Evolutionary conservation across 345 rosid species (phyloP), one percentile per base, ranked within the genome.

Genomic region (Syzygium oleosum): DNA sequence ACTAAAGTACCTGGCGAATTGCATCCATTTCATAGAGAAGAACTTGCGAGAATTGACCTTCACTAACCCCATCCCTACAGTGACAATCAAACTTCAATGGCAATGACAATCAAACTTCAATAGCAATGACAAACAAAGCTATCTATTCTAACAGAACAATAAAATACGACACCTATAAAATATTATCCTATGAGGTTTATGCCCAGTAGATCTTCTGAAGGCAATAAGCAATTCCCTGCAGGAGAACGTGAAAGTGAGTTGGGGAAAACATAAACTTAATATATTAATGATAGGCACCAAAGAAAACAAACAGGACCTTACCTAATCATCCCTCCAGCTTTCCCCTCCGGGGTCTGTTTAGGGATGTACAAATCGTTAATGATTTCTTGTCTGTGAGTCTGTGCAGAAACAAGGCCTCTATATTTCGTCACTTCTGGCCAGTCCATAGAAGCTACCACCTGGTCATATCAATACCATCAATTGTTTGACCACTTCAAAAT

Each of bases 401-500:
- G 98, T 5, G 98, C 95, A 88, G 98, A 94, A 27, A 97, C 95
- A 46, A 96, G 13, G 56, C 92, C 97, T 54, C 98, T 89, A 59
- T 97, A 97, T 88, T 93, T 97, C 1, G 96, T 92, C 12, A 95
- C 89, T 87, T 93, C 95, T 0, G 98, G 99, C 98, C 98, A 96
- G 51, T 96, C 98, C 98, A 95, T 95, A 0, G 98, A 95, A 9
- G 97, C 99, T 41, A 96, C 99, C 2, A 95, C 99, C 98, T 97
- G 7, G 13, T 79, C 85, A 87, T 51, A 52, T n/a, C 85, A 23
- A 51, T 6, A n/a, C 29, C 85, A 87, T 38, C 31, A 87, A 51
- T 9, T 17, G 86, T 84, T 34, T 52, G 51, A 88, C 88, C 16
- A 7, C 43, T 52, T 88, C 65, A 88, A 29, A 59, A n/a, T 38